Evolutionary conservation across 1,284 basidiomycete species (phyloP), one percentile per base, ranked within the genome.

Genomic region (Mycena citricolor): DNA sequence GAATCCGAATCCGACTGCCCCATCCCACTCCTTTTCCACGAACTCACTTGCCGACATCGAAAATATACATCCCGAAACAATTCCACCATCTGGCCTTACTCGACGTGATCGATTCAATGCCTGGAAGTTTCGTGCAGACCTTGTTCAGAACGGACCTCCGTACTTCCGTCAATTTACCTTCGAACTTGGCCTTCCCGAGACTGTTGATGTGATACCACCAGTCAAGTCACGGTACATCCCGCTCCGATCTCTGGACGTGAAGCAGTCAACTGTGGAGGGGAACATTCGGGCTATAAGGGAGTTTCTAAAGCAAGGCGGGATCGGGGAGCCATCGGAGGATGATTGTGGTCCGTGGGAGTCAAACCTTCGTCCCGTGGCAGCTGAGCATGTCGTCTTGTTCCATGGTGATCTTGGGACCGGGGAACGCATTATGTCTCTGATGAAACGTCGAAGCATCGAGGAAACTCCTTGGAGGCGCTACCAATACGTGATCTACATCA

Each of bases 401-500:
- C 50, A 49, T 33, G 60, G 59, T 8, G 57, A 63, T 54, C 44
- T 64, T 8, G 52, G 55, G 5, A 63, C 62, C 0, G 46, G 49
- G 2, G 57, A 68, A 30, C 54, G 54, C 4, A 29, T 65, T 4
- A 40, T 43, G 4, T 54, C 50, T 4, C n/a, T 60, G 0, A 34
- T 44, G 17, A 21, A 44, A 19, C 54, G 52, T 1, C 51, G 66
- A 2, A 23, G 49, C 2, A 50, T 56, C 2, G 65, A 68, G 33
- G 10, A 25, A 1, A 57, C 52, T 2, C 54, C 56, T 8, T 56
- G 52, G 51, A 40, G 38, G 5, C 56, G 57, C 1, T 45, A 64
- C 4, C 63, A 65, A 37, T 56, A 44, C 28, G 47, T 67, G 1
- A 54, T 68, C 6, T 63, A 59, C 39, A 49, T 67, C 0, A 39